Conservation (phyloP, 768 basidiomycete genomes). For the Phylloporus sp. region DNA sequence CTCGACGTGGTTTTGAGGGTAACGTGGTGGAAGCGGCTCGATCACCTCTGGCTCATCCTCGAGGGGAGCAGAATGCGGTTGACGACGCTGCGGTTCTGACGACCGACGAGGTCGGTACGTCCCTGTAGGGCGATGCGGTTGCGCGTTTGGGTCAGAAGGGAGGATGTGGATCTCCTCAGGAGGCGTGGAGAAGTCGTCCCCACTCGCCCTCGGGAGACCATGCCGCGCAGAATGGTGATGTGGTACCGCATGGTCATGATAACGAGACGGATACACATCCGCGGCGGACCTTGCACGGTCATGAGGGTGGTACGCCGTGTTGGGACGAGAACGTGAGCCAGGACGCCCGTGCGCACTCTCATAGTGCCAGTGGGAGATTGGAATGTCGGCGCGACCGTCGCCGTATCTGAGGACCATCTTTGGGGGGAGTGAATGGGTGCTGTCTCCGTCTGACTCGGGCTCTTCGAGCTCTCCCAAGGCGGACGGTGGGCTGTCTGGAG, state of each 20-base stretch:
- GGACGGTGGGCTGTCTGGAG: constrained; percentile 56
- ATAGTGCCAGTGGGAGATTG: constrained; percentile 47
- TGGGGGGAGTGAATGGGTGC: constrained; percentile 51
- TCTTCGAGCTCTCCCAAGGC: constrained; percentile 36
- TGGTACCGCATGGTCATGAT: constrained; percentile 20
- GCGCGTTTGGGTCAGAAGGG: constrained; percentile 43
- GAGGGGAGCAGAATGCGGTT: constrained; percentile 13
- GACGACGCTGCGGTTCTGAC: constrained; percentile 27
- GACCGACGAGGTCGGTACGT: constrained; percentile 29
- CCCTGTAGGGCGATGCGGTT: constrained; percentile 29
- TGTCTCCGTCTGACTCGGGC: constrained; percentile 38
- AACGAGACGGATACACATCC: constrained; percentile 27
- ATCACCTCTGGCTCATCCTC: constrained; percentile 31
- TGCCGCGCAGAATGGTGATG: constrained; percentile 14
- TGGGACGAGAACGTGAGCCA: constrained; percentile 22
- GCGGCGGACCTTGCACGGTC: constrained; percentile 37
- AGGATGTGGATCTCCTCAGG: constrained; percentile 64
- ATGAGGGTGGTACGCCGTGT: constrained; percentile 31
- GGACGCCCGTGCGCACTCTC: constrained; percentile 22
- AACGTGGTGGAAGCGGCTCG: constrained; percentile 31
- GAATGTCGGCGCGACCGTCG: constrained; percentile 59
- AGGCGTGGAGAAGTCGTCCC: constrained; percentile 23
- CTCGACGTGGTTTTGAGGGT: constrained; percentile 21
- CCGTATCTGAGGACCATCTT: constrained; percentile 67
- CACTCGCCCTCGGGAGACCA: constrained; percentile 15